Evolutionary conservation across 2,329 filamentous ascomycete genomes (phyloP), one percentile per base, ranked within the genome.

Genomic region (Colletotrichum cuscutae): DNA sequence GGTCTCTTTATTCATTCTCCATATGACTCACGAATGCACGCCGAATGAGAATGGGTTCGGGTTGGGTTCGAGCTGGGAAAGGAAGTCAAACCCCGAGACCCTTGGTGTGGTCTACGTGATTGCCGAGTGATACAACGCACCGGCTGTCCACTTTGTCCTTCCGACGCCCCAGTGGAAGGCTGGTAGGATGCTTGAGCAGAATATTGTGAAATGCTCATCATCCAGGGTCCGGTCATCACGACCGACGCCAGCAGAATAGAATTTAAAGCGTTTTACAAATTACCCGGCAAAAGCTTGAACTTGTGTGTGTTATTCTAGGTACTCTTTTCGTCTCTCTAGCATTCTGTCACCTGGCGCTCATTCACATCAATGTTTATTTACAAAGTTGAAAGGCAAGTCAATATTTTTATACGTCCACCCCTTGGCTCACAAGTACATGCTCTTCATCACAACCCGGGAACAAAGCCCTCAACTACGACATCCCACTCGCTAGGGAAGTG

Each of bases 171-270:
- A 59, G 62, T 35, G 52, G 52, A 70, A 65, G 74, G 76, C 75
- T 76, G 76, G 76, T 76, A 76, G 76, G 79, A 76, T 72, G 74
- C 63, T 74, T 68, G 71, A 77, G 86, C 88, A 89, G 88, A 90
- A 89, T 90, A 90, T 90, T 90, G 88, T 90, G 88, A 90, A 90
- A 90, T 89, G 88, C 87, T 83, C 72, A 19, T 64, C 63, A 65
- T 60, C 49, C 68, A 61, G 53, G 49, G 71, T 71, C 54, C 15
- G 11, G 32, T 73, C 57, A n/a, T 46, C 12, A 58, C 15, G 71
- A 62, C 59, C 22, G 71, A 73, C 65, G 58, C 73, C 73, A 70
- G 73, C 66, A 64, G 37, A 74, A 64, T 37, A 74, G 64, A 62
- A 67, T 68, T 61, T 8, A 65, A 22, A 49, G 42, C 42, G 19